Evolutionary conservation across 371 early-diverging fungal genomes (phyloP).

Genomic region (Zancudomyces culisetae): DNA sequence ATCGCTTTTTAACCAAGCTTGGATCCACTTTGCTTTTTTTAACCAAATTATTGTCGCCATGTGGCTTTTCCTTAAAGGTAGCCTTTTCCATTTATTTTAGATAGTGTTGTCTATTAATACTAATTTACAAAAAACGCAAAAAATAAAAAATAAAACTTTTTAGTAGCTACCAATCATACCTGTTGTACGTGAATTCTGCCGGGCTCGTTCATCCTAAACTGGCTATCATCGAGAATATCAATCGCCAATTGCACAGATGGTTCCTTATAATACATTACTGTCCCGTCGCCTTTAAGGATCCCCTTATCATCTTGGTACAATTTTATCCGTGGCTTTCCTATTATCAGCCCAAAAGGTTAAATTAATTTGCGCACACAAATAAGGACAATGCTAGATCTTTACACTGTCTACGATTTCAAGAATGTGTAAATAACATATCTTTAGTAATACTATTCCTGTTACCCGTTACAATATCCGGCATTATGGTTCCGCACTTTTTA

Average conservation of each 20-base stretch:
- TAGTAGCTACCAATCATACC: conserved; percentile 14
- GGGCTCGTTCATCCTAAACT: conserved; percentile 40
- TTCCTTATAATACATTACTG: conserved; percentile 73
- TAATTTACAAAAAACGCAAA: no score
- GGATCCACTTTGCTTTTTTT: conserved; percentile 28
- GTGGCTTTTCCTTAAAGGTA: conserved; percentile 40
- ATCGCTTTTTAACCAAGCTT: conserved; percentile 41
- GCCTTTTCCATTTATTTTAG: conserved; percentile 32
- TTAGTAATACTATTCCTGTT: no score
- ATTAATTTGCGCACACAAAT: not conserved
- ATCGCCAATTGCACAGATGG: conserved; percentile 74
- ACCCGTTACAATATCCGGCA: conserved; percentile 60
- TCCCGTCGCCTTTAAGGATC: conserved; percentile 66
- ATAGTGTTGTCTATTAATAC: no score
- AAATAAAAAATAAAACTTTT: conserved; percentile 6
- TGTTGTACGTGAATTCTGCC: conserved; percentile 48
- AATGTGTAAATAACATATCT: no score
- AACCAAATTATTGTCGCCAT: conserved; percentile 13
- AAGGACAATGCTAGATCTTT: no score
- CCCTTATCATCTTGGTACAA: conserved; percentile 55
- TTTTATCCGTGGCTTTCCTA: conserved; percentile 74
- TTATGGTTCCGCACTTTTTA: conserved; percentile 72
- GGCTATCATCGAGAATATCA: conserved; percentile 65
- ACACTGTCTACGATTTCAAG: no score
- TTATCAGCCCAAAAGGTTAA: no score